Evolutionary conservation across 768 basidiomycete genomes (phyloP).

Genomic region (Boletus speciosus): DNA sequence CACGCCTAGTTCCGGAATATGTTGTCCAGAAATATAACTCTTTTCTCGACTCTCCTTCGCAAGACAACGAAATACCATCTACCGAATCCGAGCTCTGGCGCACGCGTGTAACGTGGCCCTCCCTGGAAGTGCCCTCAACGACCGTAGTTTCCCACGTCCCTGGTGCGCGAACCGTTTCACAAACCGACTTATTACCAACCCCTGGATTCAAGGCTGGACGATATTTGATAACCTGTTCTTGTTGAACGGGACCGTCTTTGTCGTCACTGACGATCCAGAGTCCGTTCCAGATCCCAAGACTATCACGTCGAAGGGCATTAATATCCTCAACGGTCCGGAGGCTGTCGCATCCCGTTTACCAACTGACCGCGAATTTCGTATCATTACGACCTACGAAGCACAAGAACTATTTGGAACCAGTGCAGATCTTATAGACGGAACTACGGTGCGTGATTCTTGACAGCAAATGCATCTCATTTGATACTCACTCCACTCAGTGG

Average conservation of each 20-base stretch:
- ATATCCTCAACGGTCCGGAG: slow-evolving; percentile 54
- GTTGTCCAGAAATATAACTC: slow-evolving; percentile 1
- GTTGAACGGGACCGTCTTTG: slow-evolving; percentile 74
- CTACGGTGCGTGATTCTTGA: slow-evolving; percentile 46
- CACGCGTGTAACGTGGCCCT: slow-evolving; percentile 39
- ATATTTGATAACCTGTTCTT: slow-evolving; percentile 82
- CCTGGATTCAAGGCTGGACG: slow-evolving; percentile 70
- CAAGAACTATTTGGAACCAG: slow-evolving; percentile 62
- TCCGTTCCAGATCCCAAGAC: slow-evolving; percentile 59
- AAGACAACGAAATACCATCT: slow-evolving; percentile 9
- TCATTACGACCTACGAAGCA: slow-evolving; percentile 70
- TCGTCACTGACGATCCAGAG: slow-evolving; percentile 73
- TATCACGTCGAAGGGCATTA: slow-evolving; percentile 68
- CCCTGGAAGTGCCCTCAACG: slow-evolving; percentile 49
- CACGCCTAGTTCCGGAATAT: slow-evolving; percentile 8
- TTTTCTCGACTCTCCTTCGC: not conserved
- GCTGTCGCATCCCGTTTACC: slow-evolving; percentile 62
- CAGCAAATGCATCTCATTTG: not conserved
- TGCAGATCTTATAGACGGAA: slow-evolving; percentile 77
- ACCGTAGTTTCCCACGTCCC: slow-evolving; percentile 72
- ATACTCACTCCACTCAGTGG: slow-evolving; percentile 43
- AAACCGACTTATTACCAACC: not conserved
- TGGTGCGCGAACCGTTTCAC: slow-evolving; percentile 38
- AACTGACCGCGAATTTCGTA: slow-evolving; percentile 71
- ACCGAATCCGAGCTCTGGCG: slow-evolving; percentile 28